Base-by-base conservation (phyloP, 139 green algal genomes). In the Tetradesmus lagerheimii region DNA sequence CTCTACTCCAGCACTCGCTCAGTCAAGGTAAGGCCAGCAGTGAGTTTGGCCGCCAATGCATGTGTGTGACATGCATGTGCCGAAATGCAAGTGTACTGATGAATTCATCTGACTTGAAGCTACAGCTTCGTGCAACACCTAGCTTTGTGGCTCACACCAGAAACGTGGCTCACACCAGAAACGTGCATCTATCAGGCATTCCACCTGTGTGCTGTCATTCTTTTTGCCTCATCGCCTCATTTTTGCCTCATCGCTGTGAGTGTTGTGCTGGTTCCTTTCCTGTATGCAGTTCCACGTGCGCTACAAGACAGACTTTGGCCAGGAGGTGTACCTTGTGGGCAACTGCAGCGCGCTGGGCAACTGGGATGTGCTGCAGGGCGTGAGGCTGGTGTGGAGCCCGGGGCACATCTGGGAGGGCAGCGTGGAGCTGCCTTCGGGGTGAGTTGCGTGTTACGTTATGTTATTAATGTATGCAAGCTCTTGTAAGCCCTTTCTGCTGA, bases 221-320 rank as follows among this genome's bases (percentile, higher is more conserved):
- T 5, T 79, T 6, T 14, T 27, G 20, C 14, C 29, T 20, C 29
- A 39, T 29, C 29, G 11, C 8, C 29, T n/a, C 67, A 78, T 29
- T 38, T n/a, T n/a, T n/a, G n/a, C n/a, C n/a, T n/a, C n/a, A n/a
- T 18, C 67, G 38, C 29, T 38, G 2, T 9, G 27, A 23, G 29
- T 12, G 27, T 77, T 15, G 77, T 15, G n/a, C n/a, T n/a, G n/a
- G n/a, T n/a, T n/a, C n/a, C n/a, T n/a, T n/a, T n/a, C n/a, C n/a
- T n/a, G n/a, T 16, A 27, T 75, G 67, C 39, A 89, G 85, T 89
- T 89, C 77, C 85, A 89, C n/a, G 85, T 89, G 43, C 85, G 85
- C 43, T 89, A 89, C 85, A 89, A 89, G 85, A 62, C n/a, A 62
- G 85, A 89, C 12, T 89, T 77, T 53, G 85, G 85, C 20, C 85